Evolutionary conservation across 352 stramenopile species (phyloP).

Genomic region (Globisporangium barbulae): DNA sequence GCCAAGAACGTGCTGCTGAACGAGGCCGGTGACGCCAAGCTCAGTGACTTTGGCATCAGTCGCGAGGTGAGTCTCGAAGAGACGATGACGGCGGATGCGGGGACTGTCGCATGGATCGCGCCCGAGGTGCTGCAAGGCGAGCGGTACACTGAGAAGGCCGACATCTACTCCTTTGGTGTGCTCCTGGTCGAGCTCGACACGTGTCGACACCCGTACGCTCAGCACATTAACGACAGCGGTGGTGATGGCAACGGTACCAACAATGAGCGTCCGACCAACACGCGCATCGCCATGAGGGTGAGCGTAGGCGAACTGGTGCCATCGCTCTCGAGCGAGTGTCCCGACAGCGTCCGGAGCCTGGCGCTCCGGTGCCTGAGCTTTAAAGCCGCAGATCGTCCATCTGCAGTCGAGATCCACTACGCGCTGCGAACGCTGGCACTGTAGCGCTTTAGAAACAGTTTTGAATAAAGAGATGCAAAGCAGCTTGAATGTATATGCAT

Average conservation of each 20-base stretch:
- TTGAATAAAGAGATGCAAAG: too few species aligned
- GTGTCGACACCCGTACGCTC: conserved; percentile 37
- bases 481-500: too few species aligned
- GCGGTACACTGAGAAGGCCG: conserved; percentile 25
- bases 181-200: conserved; percentile 34
- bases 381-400: conserved; percentile 18
- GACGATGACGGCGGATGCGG: conserved; percentile 30
- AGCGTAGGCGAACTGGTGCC: conserved; percentile 20
- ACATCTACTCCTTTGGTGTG: conserved; percentile 38
- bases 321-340: conserved; percentile 13
- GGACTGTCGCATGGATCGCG: conserved; percentile 38
- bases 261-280: conserved; percentile 14
- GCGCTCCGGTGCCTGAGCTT: conserved; percentile 18
- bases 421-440: conserved; percentile 16
- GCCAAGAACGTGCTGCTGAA: conserved; percentile 84
- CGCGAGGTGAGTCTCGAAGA: conserved; percentile 27
- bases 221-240: neutral
- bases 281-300: conserved; percentile 22
- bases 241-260: neutral
- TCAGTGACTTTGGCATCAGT: conserved; percentile 58
- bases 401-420: conserved; percentile 25
- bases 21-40: conserved; percentile 25
- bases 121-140: conserved; percentile 33
- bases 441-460: neutral
- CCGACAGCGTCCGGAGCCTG: conserved; percentile 14